Percentiles rank a stretch among this genome's conserved stretches.
These are phyloP conservation scores for Corymbia calophylla DNA, from an alignment of 441 rosid species.

Conservation along the genomic window DNA sequence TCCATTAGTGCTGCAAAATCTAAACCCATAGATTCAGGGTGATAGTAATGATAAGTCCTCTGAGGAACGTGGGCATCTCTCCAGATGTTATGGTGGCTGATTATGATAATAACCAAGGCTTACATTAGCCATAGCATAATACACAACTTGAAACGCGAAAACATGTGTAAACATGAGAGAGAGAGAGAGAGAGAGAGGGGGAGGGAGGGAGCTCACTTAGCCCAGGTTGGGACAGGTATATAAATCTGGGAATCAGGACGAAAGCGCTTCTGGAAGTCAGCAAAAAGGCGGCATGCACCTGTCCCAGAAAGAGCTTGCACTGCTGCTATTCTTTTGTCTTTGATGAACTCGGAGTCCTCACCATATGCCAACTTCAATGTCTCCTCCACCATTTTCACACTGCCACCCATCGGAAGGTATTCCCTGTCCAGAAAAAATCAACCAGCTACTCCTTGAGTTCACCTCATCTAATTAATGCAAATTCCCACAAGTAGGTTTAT, in stretches of 20 bases:
- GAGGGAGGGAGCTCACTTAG: constrained; percentile 52
- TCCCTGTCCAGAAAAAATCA: constrained; percentile 44
- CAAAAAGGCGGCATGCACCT: constrained; percentile 92
- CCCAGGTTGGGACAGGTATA: constrained; percentile 93
- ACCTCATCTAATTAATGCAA: neutral
- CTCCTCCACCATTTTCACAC: constrained; percentile 83
- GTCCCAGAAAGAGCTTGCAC: constrained; percentile 91
- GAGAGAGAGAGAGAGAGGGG: neutral
- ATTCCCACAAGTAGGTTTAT: neutral
- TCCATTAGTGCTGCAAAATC: constrained; percentile 84
- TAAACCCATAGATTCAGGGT: constrained; percentile 75
- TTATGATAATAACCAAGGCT: constrained; percentile 4
- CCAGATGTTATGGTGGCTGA: constrained; percentile 98
- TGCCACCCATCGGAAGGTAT: constrained; percentile 99
- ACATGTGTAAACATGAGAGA: neutral
- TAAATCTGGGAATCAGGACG: constrained; percentile 79
- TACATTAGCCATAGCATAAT: neutral
- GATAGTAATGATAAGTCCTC: constrained; percentile 80
- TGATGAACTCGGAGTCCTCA: constrained; percentile 64
- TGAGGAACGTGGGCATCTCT: constrained; percentile 90
- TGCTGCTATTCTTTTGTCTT: constrained; percentile 85
- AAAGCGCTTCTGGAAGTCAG: constrained; percentile 91
- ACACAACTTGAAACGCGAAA: neutral
- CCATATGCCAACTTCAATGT: constrained; percentile 93
- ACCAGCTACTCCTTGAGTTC: neutral